Percentiles rank a stretch among this genome's conserved stretches.
Conservation (phyloP, 805 yeast species). For the Cyberlindnera americana region DNA sequence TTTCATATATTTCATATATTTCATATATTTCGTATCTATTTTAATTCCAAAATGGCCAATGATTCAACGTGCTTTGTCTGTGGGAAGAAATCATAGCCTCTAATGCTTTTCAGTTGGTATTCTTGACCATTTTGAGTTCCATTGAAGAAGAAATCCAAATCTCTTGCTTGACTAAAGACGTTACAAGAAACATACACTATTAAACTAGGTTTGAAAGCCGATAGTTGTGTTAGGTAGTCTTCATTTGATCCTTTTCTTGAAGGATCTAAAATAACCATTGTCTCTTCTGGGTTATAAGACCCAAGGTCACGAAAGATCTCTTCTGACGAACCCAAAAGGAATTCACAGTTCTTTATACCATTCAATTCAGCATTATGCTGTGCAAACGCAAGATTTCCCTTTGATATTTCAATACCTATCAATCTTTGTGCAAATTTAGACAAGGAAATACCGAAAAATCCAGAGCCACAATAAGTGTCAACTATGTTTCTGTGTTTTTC, state of each 20-base stretch:
- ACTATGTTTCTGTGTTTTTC: conserved; percentile 58
- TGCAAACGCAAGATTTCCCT: conserved; percentile 86
- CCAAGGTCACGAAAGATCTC: conserved; percentile 62
- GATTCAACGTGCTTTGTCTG: conserved; percentile 91
- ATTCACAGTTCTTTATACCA: conserved; percentile 67
- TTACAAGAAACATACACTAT: conserved; percentile 92
- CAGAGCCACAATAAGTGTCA: conserved; percentile 98
- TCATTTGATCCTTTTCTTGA: conserved; percentile 96
- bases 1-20: too few species aligned
- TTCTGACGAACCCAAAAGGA: conserved; percentile 89
- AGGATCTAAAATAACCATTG: conserved; percentile 90
- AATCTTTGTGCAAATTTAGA: conserved; percentile 69
- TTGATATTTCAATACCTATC: conserved; percentile 90
- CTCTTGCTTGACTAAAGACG: conserved; percentile 98
- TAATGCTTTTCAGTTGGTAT: conserved; percentile 69
- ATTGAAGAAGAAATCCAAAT: conserved; percentile 71
- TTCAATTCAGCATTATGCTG: conserved; percentile 71
- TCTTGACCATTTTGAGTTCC: conserved; percentile 55
- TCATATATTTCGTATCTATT: background rate
- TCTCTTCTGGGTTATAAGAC: conserved; percentile 56
- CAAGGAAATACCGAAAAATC: conserved; percentile 83
- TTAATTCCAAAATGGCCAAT: conserved; percentile 56
- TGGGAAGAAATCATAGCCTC: conserved; percentile 95
- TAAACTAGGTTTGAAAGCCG: conserved; percentile 76
- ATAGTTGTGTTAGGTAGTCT: conserved; percentile 74